These are phyloP conservation scores for Psilocybe tampanensis DNA, from an alignment of 768 basidiomycete species.

Conservation along the genomic window DNA sequence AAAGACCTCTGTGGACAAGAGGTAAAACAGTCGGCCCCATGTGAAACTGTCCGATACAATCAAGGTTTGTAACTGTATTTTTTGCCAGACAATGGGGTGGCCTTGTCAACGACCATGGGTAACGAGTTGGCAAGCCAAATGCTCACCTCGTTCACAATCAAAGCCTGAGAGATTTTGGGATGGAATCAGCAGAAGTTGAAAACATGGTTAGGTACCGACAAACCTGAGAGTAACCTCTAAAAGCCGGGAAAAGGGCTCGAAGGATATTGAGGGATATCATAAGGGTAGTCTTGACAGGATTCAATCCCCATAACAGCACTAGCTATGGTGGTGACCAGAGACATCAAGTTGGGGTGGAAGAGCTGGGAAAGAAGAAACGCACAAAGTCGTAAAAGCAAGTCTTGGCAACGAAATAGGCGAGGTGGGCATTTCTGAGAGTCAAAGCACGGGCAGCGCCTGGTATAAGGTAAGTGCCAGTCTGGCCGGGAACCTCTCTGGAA, in stretches of 20 bases:
- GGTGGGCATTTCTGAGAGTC: conserved; percentile 52
- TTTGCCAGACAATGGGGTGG: conserved; percentile 10
- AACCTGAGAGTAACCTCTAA: conserved; percentile 82
- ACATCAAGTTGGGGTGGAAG: background rate
- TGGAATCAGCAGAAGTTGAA: conserved; percentile 20
- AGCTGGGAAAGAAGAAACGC: conserved; percentile 14
- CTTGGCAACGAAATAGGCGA: conserved; percentile 58
- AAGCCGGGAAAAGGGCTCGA: conserved; percentile 78
- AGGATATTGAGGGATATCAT: conserved; percentile 73
- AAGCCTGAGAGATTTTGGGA: conserved; percentile 46
- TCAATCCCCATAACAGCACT: conserved; percentile 47
- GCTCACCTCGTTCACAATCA: conserved; percentile 83
- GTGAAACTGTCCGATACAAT: conserved; percentile 73
- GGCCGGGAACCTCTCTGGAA: conserved; percentile 52
- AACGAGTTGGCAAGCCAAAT: conserved; percentile 12
- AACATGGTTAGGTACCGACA: conserved; percentile 17
- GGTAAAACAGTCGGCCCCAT: conserved; percentile 61
- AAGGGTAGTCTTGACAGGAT: conserved; percentile 70
- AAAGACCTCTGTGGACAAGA: conserved; percentile 63
- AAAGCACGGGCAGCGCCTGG: conserved; percentile 75
- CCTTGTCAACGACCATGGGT: conserved; percentile 14
- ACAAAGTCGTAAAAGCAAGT: conserved; percentile 60
- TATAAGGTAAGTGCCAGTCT: conserved; percentile 48
- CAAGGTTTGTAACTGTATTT: conserved; percentile 70
- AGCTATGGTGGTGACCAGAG: conserved; percentile 32